Conservation (phyloP, 2,329 filamentous ascomycete species). For the Aspergillus novoparasiticus region DNA sequence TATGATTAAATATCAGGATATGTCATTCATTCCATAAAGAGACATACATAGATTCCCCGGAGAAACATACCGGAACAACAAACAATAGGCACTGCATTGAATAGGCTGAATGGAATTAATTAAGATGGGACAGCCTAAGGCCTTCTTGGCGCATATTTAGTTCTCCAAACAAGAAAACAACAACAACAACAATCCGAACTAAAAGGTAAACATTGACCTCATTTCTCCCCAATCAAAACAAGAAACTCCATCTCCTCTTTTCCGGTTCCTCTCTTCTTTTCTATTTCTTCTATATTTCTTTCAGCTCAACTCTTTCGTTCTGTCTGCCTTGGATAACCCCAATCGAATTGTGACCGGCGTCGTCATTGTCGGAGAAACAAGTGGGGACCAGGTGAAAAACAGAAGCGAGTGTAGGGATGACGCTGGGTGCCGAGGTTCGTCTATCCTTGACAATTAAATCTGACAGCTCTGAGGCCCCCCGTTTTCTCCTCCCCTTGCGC, state of each 20-base stretch:
- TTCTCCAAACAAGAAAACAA: background rate
- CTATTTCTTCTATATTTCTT: background rate
- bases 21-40: background rate
- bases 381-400: background rate
- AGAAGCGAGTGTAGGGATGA: background rate
- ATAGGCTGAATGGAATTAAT: background rate
- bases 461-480: background rate
- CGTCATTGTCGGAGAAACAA: background rate
- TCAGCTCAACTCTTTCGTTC: background rate
- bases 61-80: background rate
- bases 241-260: background rate
- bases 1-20: too few relatives aligned
- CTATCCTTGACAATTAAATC: background rate
- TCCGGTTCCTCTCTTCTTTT: background rate
- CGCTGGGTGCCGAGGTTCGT: conserved; percentile 6
- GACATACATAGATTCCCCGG: background rate
- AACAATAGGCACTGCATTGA: background rate
- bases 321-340: background rate
- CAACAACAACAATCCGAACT: background rate
- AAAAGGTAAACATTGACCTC: background rate
- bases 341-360: background rate
- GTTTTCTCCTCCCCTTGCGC: conserved; percentile 11
- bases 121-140: background rate
- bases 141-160: conserved; percentile 8
- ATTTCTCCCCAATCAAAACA: background rate